A percentile compares a stretch with the other conserved stretches of the same genome.
These are phyloP conservation scores for Starmerella potacharoeniae DNA, from an alignment of 805 yeast genomes.

Conservation along the genomic window DNA sequence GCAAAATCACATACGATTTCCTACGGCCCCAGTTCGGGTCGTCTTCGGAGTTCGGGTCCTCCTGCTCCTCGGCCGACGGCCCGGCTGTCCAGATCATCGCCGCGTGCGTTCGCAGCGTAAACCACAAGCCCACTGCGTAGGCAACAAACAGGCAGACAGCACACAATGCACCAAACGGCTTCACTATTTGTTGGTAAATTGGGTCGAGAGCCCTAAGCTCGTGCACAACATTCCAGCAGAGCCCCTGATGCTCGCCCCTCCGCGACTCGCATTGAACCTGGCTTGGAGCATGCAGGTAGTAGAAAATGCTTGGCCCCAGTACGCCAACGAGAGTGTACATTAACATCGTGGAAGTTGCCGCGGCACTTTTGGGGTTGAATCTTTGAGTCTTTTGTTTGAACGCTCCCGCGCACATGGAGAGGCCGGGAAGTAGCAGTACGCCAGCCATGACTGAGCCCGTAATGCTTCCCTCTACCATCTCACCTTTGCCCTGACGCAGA, in stretches of 20 bases:
- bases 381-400: conserved; percentile 82
- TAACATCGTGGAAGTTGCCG: conserved; percentile 92
- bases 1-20: conserved; percentile 70
- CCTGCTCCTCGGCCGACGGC: conserved; percentile 36
- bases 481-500: conserved; percentile 68
- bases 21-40: conserved; percentile 93
- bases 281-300: conserved; percentile 81
- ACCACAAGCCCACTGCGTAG: conserved; percentile 78
- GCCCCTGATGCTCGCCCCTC: not conserved
- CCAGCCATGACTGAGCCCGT: conserved; percentile 91
- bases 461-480: conserved; percentile 88
- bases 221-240: conserved; percentile 58
- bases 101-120: conserved; percentile 92
- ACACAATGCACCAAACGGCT: conserved; percentile 73
- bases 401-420: conserved; percentile 98
- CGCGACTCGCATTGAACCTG: conserved; percentile 48
- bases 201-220: conserved; percentile 51
- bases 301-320: conserved; percentile 84
- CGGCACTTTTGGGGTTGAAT: conserved; percentile 92
- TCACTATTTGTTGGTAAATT: conserved; percentile 54
- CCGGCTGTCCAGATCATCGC: conserved; percentile 87
- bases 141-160: conserved; percentile 72
- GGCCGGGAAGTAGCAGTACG: conserved; percentile 79
- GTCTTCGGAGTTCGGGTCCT: conserved; percentile 47
- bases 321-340: conserved; percentile 81